phyloP scores from a whole-genome alignment of 116 monocot genomes.

The Trichopus zeylanicus region DNA sequence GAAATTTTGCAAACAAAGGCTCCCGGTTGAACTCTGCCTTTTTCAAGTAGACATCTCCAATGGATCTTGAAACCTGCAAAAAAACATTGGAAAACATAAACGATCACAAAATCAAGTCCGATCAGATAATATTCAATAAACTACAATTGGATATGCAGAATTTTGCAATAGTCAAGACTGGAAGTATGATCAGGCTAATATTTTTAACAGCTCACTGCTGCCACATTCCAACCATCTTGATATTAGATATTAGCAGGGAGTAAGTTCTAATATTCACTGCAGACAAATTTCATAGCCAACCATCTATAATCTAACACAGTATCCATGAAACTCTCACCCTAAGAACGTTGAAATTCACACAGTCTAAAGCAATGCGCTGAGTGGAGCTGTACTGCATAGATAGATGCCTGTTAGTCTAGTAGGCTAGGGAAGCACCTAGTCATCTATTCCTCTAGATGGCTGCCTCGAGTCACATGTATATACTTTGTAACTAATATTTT shows the following conservation, averaged over 20 bases:
- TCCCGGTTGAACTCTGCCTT: constrained; percentile 22
- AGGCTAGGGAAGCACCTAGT: no score
- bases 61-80: constrained; percentile 25
- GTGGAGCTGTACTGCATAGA: no score
- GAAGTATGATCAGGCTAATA: no score
- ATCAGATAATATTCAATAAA: background rate
- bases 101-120: background rate
- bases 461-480: no score
- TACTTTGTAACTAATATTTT: no score
- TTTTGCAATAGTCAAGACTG: background rate
- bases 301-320: background rate
- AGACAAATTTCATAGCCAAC: background rate
- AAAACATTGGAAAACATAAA: no score
- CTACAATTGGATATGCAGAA: background rate
- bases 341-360: no score
- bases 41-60: constrained; percentile 24
- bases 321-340: background rate
- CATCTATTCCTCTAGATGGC: no score
- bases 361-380: no score
- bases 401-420: no score
- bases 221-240: background rate
- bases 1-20: constrained; percentile 16
- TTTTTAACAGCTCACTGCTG: no score
- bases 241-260: background rate
- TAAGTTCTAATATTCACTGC: background rate